phyloP scores from a whole-genome alignment of 371 early-diverging fungal species.

The Lichtheimia hyalospora region DNA sequence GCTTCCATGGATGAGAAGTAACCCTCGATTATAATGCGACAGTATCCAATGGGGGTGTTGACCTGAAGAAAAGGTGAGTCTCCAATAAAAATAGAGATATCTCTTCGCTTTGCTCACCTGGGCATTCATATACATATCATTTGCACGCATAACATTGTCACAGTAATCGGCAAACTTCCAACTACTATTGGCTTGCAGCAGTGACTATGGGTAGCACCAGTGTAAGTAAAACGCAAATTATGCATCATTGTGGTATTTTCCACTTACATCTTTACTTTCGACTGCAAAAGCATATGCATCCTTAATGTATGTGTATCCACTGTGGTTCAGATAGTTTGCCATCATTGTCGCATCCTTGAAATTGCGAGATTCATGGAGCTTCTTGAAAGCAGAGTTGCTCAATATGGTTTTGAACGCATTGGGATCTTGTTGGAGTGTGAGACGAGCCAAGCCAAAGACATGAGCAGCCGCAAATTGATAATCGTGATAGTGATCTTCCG shows the following conservation, averaged over 20 bases:
- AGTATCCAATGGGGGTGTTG: constrained; percentile 27
- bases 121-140: constrained; percentile 8
- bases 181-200: constrained; percentile 16
- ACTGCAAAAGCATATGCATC: constrained; percentile 7
- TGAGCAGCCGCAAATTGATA: constrained; percentile 12
- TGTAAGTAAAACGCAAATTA: not conserved
- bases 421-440: constrained; percentile 5
- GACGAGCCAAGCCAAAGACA: constrained; percentile 13
- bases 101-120: not conserved
- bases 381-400: not conserved
- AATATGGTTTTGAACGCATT: not conserved
- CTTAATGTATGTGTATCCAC: not conserved
- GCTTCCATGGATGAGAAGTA: constrained; percentile 51
- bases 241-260: no score
- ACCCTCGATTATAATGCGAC: constrained; percentile 44
- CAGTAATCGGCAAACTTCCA: constrained; percentile 45
- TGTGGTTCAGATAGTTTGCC: constrained; percentile 1
- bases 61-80: constrained; percentile 11
- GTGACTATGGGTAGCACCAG: constrained; percentile 8
- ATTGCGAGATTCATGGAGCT: not conserved
- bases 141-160: constrained; percentile 24
- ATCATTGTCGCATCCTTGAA: constrained; percentile 5
- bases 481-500: not conserved
- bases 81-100: no score
- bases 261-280: constrained; percentile 14